These are phyloP conservation scores for Podospora appendiculata DNA, from an alignment of 495 filamentous ascomycete genomes.

Conservation along the genomic window DNA sequence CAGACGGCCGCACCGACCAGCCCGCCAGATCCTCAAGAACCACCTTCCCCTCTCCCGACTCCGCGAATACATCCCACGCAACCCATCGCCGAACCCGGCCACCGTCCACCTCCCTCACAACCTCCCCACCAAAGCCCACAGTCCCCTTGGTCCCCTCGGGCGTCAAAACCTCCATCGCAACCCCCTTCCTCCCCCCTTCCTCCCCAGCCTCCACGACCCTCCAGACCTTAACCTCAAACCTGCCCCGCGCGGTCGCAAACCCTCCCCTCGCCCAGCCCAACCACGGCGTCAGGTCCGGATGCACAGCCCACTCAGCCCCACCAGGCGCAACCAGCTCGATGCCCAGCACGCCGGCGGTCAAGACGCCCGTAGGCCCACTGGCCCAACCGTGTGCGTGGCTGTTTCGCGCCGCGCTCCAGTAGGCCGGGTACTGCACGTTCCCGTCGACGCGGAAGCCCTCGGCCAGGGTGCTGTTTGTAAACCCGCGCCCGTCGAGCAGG, in stretches of 20 bases:
- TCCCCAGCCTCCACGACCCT: constrained; percentile 12
- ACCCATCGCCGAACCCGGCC: background rate
- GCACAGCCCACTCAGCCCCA: constrained; percentile 44
- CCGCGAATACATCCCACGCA: background rate
- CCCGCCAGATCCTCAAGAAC: constrained; percentile 7
- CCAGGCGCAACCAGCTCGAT: constrained; percentile 40
- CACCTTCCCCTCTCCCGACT: background rate
- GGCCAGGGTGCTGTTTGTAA: constrained; percentile 53
- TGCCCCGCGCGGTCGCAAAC: constrained; percentile 46
- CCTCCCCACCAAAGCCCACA: too few species aligned
- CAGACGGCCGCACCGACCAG: too few species aligned
- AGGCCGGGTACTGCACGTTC: constrained; percentile 49
- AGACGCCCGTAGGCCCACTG: constrained; percentile 47
- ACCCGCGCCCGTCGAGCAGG: constrained; percentile 52
- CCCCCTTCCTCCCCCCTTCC: constrained; percentile 13
- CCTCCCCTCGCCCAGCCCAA: constrained; percentile 46
- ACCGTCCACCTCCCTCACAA: background rate
- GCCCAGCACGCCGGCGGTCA: constrained; percentile 44
- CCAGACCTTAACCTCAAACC: constrained; percentile 35
- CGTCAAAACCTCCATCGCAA: constrained; percentile 25
- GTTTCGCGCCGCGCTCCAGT: constrained; percentile 42
- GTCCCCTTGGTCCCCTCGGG: constrained; percentile 33
- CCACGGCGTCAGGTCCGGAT: constrained; percentile 43
- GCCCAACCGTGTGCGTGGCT: constrained; percentile 58
- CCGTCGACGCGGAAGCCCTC: constrained; percentile 53